phyloP scores from a whole-genome alignment of 2,329 filamentous ascomycete species.

The Cordyceps fumosorosea region DNA sequence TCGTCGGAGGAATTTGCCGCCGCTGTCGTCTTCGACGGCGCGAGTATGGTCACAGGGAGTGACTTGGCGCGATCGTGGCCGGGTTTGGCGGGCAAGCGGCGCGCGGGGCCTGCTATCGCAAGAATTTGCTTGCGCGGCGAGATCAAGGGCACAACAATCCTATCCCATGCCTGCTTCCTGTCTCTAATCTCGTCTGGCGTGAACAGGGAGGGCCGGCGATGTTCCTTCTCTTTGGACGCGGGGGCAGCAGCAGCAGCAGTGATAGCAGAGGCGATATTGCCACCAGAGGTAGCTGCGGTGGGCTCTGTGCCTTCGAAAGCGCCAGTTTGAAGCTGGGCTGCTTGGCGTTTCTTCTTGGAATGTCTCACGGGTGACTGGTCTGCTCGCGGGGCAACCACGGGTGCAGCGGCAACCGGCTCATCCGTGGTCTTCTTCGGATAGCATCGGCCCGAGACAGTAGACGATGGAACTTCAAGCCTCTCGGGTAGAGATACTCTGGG shows the following conservation, averaged over 20 bases:
- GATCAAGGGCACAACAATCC: slow-evolving; percentile 28
- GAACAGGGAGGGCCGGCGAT: slow-evolving; percentile 18
- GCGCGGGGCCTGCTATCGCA: background rate
- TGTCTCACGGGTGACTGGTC: background rate
- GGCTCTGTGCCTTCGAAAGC: background rate
- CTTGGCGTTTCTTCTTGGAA: background rate
- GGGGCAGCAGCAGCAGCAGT: background rate
- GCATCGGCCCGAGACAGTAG: background rate
- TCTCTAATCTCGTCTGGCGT: slow-evolving; percentile 26
- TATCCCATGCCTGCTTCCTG: slow-evolving; percentile 27
- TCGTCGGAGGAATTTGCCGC: background rate
- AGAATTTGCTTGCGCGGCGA: slow-evolving; percentile 15
- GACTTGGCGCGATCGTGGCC: slow-evolving; percentile 6
- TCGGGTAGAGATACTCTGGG: slow-evolving; percentile 1
- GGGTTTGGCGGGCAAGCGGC: background rate
- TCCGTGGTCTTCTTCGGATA: background rate
- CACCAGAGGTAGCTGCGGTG: background rate
- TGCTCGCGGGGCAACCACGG: background rate
- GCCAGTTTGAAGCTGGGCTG: background rate
- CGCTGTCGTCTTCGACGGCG: background rate
- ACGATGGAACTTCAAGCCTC: background rate
- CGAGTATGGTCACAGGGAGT: background rate
- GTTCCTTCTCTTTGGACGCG: background rate
- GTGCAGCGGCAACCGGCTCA: background rate
- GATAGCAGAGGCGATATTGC: background rate